Evolutionary conservation across 2,329 filamentous ascomycete species (phyloP).

Genomic region (Beauveria varroae): DNA sequence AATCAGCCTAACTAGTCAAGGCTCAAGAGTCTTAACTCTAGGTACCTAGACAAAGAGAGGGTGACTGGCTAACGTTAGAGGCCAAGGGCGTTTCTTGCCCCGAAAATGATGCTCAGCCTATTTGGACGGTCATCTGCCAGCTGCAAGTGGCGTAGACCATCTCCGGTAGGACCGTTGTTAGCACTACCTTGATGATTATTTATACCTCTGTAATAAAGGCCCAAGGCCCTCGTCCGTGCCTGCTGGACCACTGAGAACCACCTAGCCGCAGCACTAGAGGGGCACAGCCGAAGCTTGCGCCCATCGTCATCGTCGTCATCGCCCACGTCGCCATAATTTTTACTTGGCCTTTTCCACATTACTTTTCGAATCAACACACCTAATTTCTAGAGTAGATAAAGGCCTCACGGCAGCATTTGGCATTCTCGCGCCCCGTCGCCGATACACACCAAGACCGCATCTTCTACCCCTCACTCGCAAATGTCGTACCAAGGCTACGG

Average conservation of each 20-base stretch:
- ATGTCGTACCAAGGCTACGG: conserved; percentile 32
- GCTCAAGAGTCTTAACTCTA: neutral
- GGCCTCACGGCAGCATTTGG: neutral
- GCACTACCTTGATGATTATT: no score
- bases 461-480: conserved; percentile 9
- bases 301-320: conserved; percentile 10
- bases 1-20: neutral
- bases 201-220: no score
- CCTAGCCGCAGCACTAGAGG: neutral
- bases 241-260: neutral
- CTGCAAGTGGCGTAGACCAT: neutral
- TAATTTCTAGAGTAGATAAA: neutral
- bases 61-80: no score
- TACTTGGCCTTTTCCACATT: neutral
- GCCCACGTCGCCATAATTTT: neutral
- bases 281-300: conserved; percentile 3
- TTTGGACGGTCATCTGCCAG: neutral
- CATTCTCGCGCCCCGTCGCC: neutral
- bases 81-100: neutral
- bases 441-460: neutral
- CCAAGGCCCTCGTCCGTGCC: neutral
- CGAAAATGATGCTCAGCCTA: neutral
- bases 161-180: no score
- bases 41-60: neutral
- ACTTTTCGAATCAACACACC: neutral